Percentiles rank a stretch among this genome's conserved stretches.
phyloP scores from a whole-genome alignment of 1,139 yeast species.

The Candida sp. region DNA sequence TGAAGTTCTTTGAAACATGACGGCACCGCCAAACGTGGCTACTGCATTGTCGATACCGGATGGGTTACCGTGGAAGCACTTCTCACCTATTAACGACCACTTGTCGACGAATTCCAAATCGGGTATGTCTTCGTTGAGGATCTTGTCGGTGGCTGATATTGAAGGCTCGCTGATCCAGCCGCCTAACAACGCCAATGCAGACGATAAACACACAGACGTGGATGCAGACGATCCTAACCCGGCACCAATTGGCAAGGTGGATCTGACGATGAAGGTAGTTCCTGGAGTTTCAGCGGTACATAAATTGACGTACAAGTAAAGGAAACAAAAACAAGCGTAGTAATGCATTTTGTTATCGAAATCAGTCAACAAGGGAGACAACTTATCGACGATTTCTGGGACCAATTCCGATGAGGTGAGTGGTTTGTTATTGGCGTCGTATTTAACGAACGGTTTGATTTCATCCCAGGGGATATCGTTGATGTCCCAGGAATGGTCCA shows the following conservation, averaged over 20 bases:
- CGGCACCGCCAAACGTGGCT: conserved; percentile 97
- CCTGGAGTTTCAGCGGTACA: conserved; percentile 55
- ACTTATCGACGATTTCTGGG: conserved; percentile 58
- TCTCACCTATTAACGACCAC: conserved; percentile 95
- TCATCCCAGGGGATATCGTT: conserved; percentile 65
- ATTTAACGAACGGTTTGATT: conserved; percentile 26
- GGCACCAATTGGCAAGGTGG: conserved; percentile 95
- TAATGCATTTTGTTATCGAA: conserved; percentile 63
- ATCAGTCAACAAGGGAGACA: conserved; percentile 47
- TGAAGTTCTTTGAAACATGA: conserved; percentile 74
- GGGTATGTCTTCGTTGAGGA: conserved; percentile 35
- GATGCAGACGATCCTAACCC: conserved; percentile 98
- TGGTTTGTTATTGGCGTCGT: conserved; percentile 35
- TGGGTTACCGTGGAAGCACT: conserved; percentile 96
- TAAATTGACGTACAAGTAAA: conserved; percentile 72
- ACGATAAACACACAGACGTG: conserved; percentile 80
- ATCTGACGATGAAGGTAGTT: conserved; percentile 66
- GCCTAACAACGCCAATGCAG: conserved; percentile 72
- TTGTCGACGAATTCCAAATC: conserved; percentile 70
- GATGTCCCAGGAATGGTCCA: conserved; percentile 65
- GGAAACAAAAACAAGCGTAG: conserved; percentile 85
- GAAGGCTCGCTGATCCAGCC: conserved; percentile 49
- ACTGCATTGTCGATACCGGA: conserved; percentile 98
- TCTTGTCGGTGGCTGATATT: conserved; percentile 29
- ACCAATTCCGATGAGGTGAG: conserved; percentile 58